Evolutionary conservation across 2,329 filamentous ascomycete species (phyloP).

Genomic region (Fusarium piperis): DNA sequence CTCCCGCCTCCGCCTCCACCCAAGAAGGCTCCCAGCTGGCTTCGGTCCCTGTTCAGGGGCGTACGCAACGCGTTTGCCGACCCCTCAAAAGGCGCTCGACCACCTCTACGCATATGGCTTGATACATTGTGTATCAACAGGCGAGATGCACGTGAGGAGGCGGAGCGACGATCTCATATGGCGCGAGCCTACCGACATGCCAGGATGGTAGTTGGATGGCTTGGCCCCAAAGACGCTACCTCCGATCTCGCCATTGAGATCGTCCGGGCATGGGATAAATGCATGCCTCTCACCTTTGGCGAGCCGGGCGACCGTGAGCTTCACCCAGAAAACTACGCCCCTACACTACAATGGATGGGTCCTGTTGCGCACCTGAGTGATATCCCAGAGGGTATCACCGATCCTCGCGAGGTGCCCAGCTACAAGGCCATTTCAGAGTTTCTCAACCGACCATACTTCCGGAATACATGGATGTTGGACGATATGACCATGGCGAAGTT

Average conservation of each 20-base stretch:
- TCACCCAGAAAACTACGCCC: constrained; percentile 34
- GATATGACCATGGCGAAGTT: constrained; percentile 36
- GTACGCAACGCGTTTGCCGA: constrained; percentile 7
- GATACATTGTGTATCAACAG: constrained; percentile 36
- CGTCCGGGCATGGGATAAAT: constrained; percentile 35
- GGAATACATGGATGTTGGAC: constrained; percentile 38
- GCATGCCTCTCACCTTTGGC: constrained; percentile 33
- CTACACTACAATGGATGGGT: constrained; percentile 35
- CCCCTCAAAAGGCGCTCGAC: constrained; percentile 3
- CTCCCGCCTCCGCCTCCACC: constrained; percentile 19
- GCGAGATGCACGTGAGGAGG: constrained; percentile 24
- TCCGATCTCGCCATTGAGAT: constrained; percentile 38
- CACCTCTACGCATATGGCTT: constrained; percentile 35
- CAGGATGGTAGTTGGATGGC: constrained; percentile 36
- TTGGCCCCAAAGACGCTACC: constrained; percentile 30
- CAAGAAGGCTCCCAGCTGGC: constrained; percentile 34
- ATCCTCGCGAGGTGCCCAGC: constrained; percentile 34
- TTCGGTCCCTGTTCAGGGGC: constrained; percentile 31
- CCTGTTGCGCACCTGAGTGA: constrained; percentile 37
- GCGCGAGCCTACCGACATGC: constrained; percentile 33
- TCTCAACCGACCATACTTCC: constrained; percentile 35
- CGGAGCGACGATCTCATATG: constrained; percentile 31
- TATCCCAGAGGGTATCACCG: constrained; percentile 35
- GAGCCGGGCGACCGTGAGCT: constrained; percentile 35
- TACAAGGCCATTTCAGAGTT: constrained; percentile 35